Conservation (phyloP, 176 grass and related monocot species). For the Cenchrus fungigraminus region DNA sequence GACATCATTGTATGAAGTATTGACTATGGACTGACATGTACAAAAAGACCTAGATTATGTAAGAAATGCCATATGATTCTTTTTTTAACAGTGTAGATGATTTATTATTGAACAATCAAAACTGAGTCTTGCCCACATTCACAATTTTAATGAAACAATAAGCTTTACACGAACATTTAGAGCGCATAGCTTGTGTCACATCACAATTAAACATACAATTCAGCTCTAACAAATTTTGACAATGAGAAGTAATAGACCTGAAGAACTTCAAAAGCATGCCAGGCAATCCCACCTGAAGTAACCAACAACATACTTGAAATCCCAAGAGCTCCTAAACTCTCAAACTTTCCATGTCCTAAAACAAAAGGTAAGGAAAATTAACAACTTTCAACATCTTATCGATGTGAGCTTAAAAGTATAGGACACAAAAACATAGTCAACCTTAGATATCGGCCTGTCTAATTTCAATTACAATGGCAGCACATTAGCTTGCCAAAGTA, state of each 20-base stretch:
- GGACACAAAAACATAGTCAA: background rate
- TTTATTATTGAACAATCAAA: background rate
- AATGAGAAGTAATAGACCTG: constrained; percentile 68
- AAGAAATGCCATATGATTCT: background rate
- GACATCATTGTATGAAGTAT: background rate
- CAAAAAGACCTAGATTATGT: background rate
- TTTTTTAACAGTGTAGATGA: background rate
- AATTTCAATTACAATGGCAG: background rate
- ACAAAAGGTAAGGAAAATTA: constrained; percentile 23
- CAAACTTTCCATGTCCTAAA: constrained; percentile 95
- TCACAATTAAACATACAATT: background rate
- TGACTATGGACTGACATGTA: background rate
- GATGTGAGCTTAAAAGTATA: background rate
- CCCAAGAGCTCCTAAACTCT: constrained; percentile 84
- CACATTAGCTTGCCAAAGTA: background rate
- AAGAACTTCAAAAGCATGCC: constrained; percentile 99
- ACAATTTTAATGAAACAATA: background rate
- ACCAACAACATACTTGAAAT: constrained; percentile 94
- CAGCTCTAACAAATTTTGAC: background rate
- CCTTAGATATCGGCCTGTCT: background rate
- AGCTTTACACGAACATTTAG: background rate
- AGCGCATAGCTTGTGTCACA: background rate
- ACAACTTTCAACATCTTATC: background rate
- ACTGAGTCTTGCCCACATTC: background rate
- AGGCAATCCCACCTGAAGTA: constrained; percentile 92